Evolutionary conservation across 2,329 filamentous ascomycete species (phyloP), one percentile per base, ranked within the genome.

Genomic region (Nannizziopsis barbatae): DNA sequence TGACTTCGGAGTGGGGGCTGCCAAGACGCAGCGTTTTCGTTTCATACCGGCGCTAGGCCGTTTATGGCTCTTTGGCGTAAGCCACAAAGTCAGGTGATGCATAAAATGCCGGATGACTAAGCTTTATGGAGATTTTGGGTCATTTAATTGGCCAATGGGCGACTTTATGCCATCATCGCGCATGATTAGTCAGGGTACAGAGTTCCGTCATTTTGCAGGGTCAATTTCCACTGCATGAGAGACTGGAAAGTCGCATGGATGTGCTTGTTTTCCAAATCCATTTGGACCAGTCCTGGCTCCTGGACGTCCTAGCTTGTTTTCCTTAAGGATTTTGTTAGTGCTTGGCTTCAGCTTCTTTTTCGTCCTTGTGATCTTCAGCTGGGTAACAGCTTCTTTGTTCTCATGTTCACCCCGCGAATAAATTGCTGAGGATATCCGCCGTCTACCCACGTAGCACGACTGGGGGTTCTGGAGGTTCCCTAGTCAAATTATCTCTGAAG

Each of bases 301-400:
- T 27, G 22, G 22, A 7, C 22, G 4, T 27, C 22, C 22, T 27
- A 18, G 32, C 44, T 40, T 38, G 43, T n/a, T 38, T 15, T 33
- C 37, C 11, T 45, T 31, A 45, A 45, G 43, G 33, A 32, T 45
- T 36, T 22, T 17, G 10, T 5, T 22, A 3, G 22, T 38, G n/a
- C 44, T 46, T 46, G 44, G 44, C 44, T 40, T 38, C 44, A 46
- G 39, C 39, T 46, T 40, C 36, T 46, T 40, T 22, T 40, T 40
- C 20, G 36, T 40, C 39, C 36, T 31, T 17, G 44, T 40, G 44
- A 46, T 46, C 35, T 17, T 31, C 35, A 7, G 6, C n/a, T 15
- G 12, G 15, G 31, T 15, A 30, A 38, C 22, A 38, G 18, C n/a
- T 2, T 31, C 20, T 33, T 22, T 2, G 2, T 37, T 30, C 9